Evolutionary conservation across 352 stramenopile species (phyloP), one percentile per base, ranked within the genome.

Genomic region (Phytophthora tentaculata): DNA sequence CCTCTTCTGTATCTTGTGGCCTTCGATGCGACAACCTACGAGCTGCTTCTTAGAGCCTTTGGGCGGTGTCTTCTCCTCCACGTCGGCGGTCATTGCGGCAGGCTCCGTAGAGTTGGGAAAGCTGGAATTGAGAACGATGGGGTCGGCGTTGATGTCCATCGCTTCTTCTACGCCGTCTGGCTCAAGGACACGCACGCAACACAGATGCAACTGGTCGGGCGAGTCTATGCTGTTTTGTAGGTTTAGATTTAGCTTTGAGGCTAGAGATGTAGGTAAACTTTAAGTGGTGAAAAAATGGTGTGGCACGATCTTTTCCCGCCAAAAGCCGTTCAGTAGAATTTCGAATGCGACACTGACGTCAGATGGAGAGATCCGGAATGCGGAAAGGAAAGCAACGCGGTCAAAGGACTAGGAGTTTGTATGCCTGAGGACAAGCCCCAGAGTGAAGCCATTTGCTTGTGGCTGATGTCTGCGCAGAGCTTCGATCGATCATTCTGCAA

Each of bases 1-100:
- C 29, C 63, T 70, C 62, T 88, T 90, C 69, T 92, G 77, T 63
- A 92, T 90, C 54, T 83, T 86, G 60, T 91, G 81, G 37, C 62
- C 73, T 20, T 84, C 80, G 43, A 92, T 90, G 14, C 59, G 61
- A 22, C 82, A 91, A 44, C 52, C 65, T 45, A 74, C 70, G n/a
- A 81, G 66, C 41, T 68, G 23, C 51, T 54, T 70, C 55, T 67
- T 76, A 17, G 44, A 12, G 22, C 55, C 41, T 45, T 66, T 64
- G 22, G 41, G 48, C 12, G 43, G 55, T 16, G 32, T 53, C 41
- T 65, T 59, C 44, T 68, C 53, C 17, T 68, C 54, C 16, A 39
- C 26, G 26, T 75, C 24, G 13, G 32, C 48, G 8, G 26, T 28
- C 63, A 71, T 71, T 48, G 28, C 35, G 8, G 32, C 13, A 16